Conservation (phyloP, 768 basidiomycete species). For the Phanerodontia chrysosporium region DNA sequence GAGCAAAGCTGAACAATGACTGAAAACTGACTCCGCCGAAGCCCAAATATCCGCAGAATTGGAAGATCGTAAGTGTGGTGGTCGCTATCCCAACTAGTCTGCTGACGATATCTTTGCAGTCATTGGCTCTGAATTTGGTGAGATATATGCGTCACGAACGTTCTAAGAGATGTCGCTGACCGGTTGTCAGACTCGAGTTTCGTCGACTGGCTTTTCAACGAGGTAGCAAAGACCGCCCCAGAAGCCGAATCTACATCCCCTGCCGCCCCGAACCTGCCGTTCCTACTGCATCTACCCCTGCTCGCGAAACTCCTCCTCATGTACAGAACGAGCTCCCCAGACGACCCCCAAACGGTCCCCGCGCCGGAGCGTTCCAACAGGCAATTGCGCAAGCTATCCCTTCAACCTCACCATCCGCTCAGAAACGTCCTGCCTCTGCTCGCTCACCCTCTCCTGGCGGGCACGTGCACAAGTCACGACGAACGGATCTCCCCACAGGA, state of each 20-base stretch:
- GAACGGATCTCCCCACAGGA: constrained; percentile 76
- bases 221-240: constrained; percentile 67
- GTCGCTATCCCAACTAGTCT: neutral
- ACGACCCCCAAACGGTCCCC: constrained; percentile 44
- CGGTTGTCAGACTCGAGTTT: constrained; percentile 62
- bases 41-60: constrained; percentile 87
- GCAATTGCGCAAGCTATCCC: constrained; percentile 65
- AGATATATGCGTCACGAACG: constrained; percentile 18
- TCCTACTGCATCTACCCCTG: constrained; percentile 28
- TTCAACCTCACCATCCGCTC: constrained; percentile 41
- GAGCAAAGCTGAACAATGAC: constrained; percentile 5
- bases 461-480: constrained; percentile 61
- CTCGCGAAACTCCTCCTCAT: constrained; percentile 28
- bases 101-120: constrained; percentile 29
- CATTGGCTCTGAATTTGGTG: constrained; percentile 83
- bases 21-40: constrained; percentile 39
- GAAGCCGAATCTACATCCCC: constrained; percentile 42
- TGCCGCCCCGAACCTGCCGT: constrained; percentile 25
- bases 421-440: constrained; percentile 63
- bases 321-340: constrained; percentile 37
- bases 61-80: constrained; percentile 57
- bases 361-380: constrained; percentile 57
- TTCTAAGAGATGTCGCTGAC: constrained; percentile 14
- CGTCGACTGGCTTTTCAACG: constrained; percentile 84
- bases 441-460: constrained; percentile 65